Evolutionary conservation across 2,329 filamentous ascomycete genomes (phyloP), one percentile per base, ranked within the genome.

Genomic region (Aspergillus terreus): DNA sequence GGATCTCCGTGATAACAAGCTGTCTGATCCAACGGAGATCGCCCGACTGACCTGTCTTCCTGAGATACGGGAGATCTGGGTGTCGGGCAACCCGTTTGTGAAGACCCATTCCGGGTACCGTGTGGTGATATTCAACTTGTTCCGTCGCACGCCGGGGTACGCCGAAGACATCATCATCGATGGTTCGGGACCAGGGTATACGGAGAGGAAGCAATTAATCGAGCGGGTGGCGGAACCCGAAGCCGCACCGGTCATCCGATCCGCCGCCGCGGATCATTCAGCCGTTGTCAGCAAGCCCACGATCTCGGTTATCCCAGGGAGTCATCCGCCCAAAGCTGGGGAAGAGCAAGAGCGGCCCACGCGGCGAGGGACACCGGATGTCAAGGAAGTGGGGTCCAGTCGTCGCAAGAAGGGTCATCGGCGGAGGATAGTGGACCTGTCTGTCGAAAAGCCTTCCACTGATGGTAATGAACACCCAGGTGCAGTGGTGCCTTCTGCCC

Each of bases 111-210:
- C 86, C 53, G 85, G 87, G 61, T 95, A 96, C 67, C 85, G 94
- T 45, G 80, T 95, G 58, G 88, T 85, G 17, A 95, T 97, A 56
- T 96, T 99, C 83, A 99, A 97, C 63, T 79, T 97, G 2, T 99
- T 99, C 78, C 84, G 94, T 57, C 86, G 84, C 53, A 91, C 90
- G 0, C 90, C 92, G 10, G 94, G 94, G 4, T 95, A 94, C 64
- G 87, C 86, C 0, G 89, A 96, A 58, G 94, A 99, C 65, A 85
- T 97, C 53, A 78, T 90, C 43, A 92, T 99, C 61, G 94, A 99
- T 68, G 86, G 87, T 2, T 83, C 83, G 32, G 87, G 87, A 0
- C 92, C 94, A 1, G 86, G 82, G n/a, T 95, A 90, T 64, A 82
- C 85, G 14, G 94, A 99, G 75, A 86, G 85, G 66, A 90, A 90